Conservation (phyloP, 331 rosid genomes). For the Cydonia oblonga region DNA sequence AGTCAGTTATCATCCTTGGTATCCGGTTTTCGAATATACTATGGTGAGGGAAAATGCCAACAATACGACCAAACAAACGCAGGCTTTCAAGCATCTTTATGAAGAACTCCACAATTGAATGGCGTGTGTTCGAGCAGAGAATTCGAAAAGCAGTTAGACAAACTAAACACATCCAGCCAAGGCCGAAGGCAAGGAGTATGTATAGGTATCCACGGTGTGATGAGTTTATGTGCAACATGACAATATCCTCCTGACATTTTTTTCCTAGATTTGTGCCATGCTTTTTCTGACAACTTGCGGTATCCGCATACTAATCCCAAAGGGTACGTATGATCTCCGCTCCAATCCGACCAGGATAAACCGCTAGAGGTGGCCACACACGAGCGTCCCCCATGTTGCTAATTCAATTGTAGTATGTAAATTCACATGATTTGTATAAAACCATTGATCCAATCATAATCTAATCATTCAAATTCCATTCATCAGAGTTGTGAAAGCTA, state of each 20-base stretch:
- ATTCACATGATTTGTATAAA: background rate
- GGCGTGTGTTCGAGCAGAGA: slow-evolving; percentile 98
- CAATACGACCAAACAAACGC: slow-evolving; percentile 94
- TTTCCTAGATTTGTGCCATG: slow-evolving; percentile 3
- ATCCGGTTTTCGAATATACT: slow-evolving; percentile 79
- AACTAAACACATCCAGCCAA: slow-evolving; percentile 77
- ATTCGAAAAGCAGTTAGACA: slow-evolving; percentile 89
- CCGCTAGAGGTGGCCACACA: background rate
- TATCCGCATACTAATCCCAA: background rate
- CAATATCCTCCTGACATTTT: slow-evolving; percentile 16
- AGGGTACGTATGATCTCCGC: background rate
- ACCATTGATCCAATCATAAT: background rate
- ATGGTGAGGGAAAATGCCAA: slow-evolving; percentile 87
- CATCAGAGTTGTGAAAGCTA: background rate
- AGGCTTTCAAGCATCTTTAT: slow-evolving; percentile 68
- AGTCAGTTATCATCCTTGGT: slow-evolving; percentile 93
- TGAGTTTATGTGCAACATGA: slow-evolving; percentile 74
- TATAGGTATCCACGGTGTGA: slow-evolving; percentile 89
- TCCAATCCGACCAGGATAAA: background rate
- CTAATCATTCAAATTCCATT: background rate
- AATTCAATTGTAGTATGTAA: background rate
- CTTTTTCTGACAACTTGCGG: background rate
- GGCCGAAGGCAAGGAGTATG: slow-evolving; percentile 86
- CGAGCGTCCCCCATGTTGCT: too few species aligned
- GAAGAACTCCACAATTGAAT: slow-evolving; percentile 70